Conservation (phyloP, 192 early-diverging fungal genomes). For the Chytriomyces sp. region DNA sequence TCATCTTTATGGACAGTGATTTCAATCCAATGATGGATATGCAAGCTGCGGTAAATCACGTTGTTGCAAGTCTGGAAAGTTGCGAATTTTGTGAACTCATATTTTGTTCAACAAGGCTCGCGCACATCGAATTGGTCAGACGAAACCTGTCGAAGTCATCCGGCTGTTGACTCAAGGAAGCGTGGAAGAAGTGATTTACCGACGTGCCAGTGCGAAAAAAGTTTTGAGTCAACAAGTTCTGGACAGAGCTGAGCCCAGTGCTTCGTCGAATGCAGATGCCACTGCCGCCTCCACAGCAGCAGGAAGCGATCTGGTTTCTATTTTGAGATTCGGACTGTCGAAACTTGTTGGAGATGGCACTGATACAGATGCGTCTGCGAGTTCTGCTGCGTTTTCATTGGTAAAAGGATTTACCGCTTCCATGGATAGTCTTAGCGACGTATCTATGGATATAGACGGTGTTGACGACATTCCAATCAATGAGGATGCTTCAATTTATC, state of each 20-base stretch:
- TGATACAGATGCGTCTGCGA: not conserved
- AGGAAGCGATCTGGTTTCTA: conserved; percentile 3
- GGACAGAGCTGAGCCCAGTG: not conserved
- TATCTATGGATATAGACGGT: not conserved
- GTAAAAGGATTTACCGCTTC: conserved; percentile 3
- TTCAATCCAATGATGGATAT: conserved; percentile 81
- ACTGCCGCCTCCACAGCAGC: conserved; percentile 3
- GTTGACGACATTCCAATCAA: not conserved
- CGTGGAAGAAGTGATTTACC: conserved; percentile 86
- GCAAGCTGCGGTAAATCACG: conserved; percentile 60
- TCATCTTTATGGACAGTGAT: conserved; percentile 79
- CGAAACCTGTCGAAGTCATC: conserved; percentile 87
- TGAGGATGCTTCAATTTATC: conserved; percentile 5
- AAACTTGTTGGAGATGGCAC: conserved; percentile 6
- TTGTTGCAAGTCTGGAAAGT: not conserved
- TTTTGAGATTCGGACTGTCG: conserved; percentile 25
- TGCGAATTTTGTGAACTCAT: not conserved
- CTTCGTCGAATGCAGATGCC: not conserved
- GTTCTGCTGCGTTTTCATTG: not conserved
- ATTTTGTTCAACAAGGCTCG: conserved; percentile 86
- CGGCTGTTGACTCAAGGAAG: conserved; percentile 83
- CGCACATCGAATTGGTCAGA: conserved; percentile 96
- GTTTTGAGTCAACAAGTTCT: conserved; percentile 18
- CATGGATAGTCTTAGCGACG: not conserved
- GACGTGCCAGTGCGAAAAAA: conserved; percentile 57